Evolutionary conservation across 164 flowering plant species (phyloP).

Genomic region (Cinnamomum chago): DNA sequence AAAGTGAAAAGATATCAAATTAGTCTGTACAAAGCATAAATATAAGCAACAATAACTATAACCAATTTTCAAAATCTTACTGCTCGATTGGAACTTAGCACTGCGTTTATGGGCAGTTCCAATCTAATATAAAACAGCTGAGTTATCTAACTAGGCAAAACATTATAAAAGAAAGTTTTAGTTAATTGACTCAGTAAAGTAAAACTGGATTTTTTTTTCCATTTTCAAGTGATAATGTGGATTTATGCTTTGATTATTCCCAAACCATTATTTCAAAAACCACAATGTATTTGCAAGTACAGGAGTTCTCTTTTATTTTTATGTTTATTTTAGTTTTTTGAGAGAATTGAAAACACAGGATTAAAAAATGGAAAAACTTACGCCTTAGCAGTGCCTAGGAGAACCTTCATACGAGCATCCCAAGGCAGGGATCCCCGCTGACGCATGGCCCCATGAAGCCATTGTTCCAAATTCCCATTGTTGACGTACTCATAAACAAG

Average conservation of each 20-base stretch:
- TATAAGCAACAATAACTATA: not conserved
- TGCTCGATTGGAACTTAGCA: not conserved
- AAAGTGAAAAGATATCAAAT: not conserved
- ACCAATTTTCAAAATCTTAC: not conserved
- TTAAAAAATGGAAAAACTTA: constrained; percentile 27
- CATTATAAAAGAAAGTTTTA: not conserved
- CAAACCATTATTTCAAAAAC: not conserved
- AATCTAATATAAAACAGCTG: not conserved
- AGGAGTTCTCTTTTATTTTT: too few relatives aligned
- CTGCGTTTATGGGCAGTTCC: not conserved
- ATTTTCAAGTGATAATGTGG: not conserved
- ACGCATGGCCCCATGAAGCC: constrained; percentile 87
- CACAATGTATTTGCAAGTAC: too few relatives aligned
- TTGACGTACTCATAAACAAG: constrained; percentile 85
- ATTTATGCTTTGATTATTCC: not conserved
- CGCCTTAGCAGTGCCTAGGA: constrained; percentile 92
- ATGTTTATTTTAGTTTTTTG: too few relatives aligned
- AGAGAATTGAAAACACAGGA: not conserved
- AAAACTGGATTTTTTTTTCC: not conserved
- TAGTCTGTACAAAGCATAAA: too few relatives aligned
- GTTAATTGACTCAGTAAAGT: not conserved
- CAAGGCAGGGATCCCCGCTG: constrained; percentile 82
- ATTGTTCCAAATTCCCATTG: constrained; percentile 84
- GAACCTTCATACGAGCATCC: constrained; percentile 84
- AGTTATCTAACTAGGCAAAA: not conserved